Percentiles rank a stretch among this genome's conserved stretches.
These are phyloP conservation scores for Obelidium mucronatum DNA, from an alignment of 192 early-diverging fungal genomes.

Conservation along the genomic window DNA sequence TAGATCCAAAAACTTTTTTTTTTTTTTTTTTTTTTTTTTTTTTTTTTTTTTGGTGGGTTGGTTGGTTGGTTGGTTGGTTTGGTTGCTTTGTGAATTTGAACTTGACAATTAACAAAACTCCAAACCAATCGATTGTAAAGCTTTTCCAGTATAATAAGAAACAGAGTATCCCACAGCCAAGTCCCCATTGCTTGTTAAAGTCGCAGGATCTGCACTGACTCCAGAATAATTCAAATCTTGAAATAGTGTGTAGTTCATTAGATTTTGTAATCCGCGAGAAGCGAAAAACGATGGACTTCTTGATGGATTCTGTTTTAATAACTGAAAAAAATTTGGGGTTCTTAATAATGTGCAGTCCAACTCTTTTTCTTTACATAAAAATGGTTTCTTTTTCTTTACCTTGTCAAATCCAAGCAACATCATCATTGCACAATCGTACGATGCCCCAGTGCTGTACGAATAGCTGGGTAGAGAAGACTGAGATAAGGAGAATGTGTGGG, in stretches of 20 bases:
- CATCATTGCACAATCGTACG: constrained; percentile 23
- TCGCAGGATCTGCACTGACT: not conserved
- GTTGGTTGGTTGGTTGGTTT: no score
- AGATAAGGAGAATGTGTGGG: no score
- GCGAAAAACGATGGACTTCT: not conserved
- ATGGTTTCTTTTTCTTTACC: no score
- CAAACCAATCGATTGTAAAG: not conserved
- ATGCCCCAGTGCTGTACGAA: not conserved
- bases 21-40: no score
- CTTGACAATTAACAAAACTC: no score
- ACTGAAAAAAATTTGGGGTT: no score
- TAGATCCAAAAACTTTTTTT: no score
- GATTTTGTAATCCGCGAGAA: not conserved
- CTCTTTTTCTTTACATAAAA: no score
- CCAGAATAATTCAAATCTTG: constrained; percentile 8
- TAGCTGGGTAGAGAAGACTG: no score
- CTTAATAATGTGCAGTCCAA: no score
- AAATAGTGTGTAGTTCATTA: constrained; percentile 17
- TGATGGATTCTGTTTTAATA: not conserved
- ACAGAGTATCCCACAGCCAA: not conserved
- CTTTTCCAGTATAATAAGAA: not conserved
- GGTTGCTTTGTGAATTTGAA: no score
- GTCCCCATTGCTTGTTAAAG: constrained; percentile 1
- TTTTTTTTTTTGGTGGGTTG: no score
- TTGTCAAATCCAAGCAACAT: constrained; percentile 16